Conservation (phyloP, 2,329 filamentous ascomycete genomes). For the Colletotrichum lentis region DNA sequence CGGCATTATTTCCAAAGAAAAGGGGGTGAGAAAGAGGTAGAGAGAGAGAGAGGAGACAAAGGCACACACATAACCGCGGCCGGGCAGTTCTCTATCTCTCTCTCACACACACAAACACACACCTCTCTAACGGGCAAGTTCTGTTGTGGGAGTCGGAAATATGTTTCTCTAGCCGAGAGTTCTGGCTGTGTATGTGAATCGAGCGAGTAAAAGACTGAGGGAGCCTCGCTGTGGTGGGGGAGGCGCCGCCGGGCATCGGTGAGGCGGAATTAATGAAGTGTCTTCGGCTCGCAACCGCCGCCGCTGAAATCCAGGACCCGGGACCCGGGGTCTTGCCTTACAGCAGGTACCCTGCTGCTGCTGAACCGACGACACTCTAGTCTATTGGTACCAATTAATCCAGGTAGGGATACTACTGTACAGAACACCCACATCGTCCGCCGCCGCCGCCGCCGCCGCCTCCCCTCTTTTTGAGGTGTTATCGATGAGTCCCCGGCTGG, state of each 20-base stretch:
- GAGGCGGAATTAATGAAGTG: slow-evolving; percentile 4
- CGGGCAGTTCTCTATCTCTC: no score
- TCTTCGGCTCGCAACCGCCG: background rate
- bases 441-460: background rate
- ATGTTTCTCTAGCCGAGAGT: background rate
- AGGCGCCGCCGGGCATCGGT: slow-evolving; percentile 12
- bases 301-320: background rate
- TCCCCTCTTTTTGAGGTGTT: background rate
- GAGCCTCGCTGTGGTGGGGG: slow-evolving; percentile 15
- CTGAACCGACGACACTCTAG: slow-evolving; percentile 3
- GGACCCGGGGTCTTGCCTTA: no score
- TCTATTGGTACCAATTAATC: no score
- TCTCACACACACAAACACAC: no score
- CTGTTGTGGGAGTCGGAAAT: slow-evolving; percentile 29
- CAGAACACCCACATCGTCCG: background rate
- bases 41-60: no score
- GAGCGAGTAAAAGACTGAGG: slow-evolving; percentile 27
- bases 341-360: slow-evolving; percentile 7
- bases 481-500: background rate
- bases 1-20: slow-evolving; percentile 27
- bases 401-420: no score
- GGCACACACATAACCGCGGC: no score
- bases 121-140: slow-evolving; percentile 23
- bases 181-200: slow-evolving; percentile 24
- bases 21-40: background rate